phyloP scores from a whole-genome alignment of 1,284 basidiomycete species.

The Moesziomyces sp. region DNA sequence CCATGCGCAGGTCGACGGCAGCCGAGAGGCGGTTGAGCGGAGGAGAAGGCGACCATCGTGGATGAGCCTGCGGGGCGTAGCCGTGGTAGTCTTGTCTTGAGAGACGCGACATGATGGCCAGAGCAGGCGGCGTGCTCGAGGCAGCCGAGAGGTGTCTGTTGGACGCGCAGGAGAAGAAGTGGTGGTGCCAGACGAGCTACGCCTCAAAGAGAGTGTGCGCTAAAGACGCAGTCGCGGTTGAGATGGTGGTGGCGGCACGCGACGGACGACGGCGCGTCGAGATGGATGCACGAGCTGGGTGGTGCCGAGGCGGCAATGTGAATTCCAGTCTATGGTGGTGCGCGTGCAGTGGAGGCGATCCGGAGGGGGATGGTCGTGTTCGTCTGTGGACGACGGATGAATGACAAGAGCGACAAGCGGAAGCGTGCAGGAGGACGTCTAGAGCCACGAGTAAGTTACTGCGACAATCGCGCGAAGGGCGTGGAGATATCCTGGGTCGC shows the following conservation, averaged over 20 bases:
- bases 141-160: background rate
- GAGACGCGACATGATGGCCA: constrained; percentile 39
- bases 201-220: too few relatives aligned
- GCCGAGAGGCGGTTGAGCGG: constrained; percentile 42
- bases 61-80: constrained; percentile 34
- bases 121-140: background rate
- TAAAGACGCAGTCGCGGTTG: too few relatives aligned
- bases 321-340: too few relatives aligned
- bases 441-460: too few relatives aligned
- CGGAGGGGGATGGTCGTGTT: too few relatives aligned
- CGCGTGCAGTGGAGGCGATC: too few relatives aligned
- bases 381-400: too few relatives aligned
- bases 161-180: background rate
- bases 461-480: too few relatives aligned
- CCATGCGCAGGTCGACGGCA: constrained; percentile 30
- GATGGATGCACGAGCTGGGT: background rate
- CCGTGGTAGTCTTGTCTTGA: constrained; percentile 44
- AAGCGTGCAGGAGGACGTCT: too few relatives aligned
- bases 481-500: too few relatives aligned
- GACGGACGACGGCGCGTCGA: background rate
- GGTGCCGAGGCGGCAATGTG: too few relatives aligned
- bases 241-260: background rate
- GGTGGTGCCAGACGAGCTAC: background rate
- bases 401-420: too few relatives aligned
- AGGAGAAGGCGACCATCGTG: constrained; percentile 46